Evolutionary conservation across 148 eudicot genomes (phyloP).

Genomic region (Dianthus caryophyllus): DNA sequence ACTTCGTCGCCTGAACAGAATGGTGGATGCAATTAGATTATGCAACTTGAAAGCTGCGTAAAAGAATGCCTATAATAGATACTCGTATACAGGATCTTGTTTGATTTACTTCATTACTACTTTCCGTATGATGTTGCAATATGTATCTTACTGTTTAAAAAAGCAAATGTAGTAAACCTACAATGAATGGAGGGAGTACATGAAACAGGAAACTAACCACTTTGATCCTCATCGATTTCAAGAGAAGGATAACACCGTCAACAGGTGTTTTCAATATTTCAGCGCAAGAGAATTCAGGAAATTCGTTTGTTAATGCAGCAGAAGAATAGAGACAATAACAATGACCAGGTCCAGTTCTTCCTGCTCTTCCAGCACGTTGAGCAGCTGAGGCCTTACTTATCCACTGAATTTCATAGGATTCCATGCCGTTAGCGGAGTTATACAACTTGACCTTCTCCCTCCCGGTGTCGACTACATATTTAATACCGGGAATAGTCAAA

Average conservation of each 20-base stretch:
- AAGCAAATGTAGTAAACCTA: too few relatives aligned
- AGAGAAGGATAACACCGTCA: slow-evolving; percentile 75
- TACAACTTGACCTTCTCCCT: slow-evolving; percentile 84
- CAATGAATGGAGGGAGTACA: too few relatives aligned
- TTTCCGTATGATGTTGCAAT: too few relatives aligned
- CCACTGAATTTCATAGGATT: slow-evolving; percentile 82
- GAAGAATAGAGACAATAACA: slow-evolving; percentile 86
- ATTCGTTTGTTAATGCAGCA: slow-evolving; percentile 51
- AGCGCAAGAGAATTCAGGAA: slow-evolving; percentile 60
- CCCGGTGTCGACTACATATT: slow-evolving; percentile 93
- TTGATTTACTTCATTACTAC: too few relatives aligned
- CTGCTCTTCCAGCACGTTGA: slow-evolving; percentile 96
- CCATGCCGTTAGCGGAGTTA: slow-evolving; percentile 74
- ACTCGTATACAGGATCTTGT: too few relatives aligned
- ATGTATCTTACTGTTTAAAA: too few relatives aligned
- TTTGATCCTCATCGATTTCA: slow-evolving; percentile 81
- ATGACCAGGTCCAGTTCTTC: slow-evolving; percentile 96
- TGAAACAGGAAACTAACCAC: slow-evolving; percentile 39
- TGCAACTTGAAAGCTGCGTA: background rate
- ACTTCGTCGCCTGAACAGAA: slow-evolving; percentile 57
- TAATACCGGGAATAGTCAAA: slow-evolving; percentile 85
- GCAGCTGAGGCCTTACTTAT: slow-evolving; percentile 91
- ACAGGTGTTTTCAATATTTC: slow-evolving; percentile 85
- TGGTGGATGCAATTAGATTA: slow-evolving; percentile 8
- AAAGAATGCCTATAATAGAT: background rate